Evolutionary conservation across 768 basidiomycete species (phyloP), one percentile per base, ranked within the genome.

Genomic region (Calocera cornea): DNA sequence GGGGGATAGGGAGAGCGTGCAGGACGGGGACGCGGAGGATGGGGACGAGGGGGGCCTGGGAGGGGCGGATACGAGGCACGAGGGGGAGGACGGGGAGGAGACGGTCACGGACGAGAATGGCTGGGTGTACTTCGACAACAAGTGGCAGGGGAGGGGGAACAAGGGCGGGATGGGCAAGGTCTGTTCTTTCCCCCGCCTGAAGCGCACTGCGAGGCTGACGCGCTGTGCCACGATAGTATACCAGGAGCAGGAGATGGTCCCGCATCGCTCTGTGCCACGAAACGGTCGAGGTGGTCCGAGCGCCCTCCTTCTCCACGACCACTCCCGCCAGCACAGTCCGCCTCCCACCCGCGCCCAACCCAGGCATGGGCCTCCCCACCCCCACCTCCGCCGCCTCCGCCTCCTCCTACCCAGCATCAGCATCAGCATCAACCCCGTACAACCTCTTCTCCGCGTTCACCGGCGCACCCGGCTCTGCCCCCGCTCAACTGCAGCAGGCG

Each of bases 71-170:
- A 24, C 2, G 36, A 29, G 36, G 11, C 22, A 19, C 17, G 34
- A 65, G 31, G 64, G 7, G 38, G 65, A 41, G 29, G 60, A 36
- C 24, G 66, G 64, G 54, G 66, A 63, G 64, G 64, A 49, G 64
- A 34, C 54, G 41, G 24, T 69, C 1, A 95, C 93, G 1, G 94
- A 97, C 74, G 74, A 80, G 2, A 92, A 95, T 69, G 94, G 94
- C 2, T 97, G 94, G 94, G 83, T 93, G 5, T 97, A 93, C 72
- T 88, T 87, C 1, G 94, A 95, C 71, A 97, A 97, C 75, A 95
- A 97, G 75, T 97, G 94, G 94, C 93, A 97, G 73, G 82, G 79
- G 22, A 80, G 83, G 50, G 86, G 85, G 66, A 79, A 80, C 66
- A 88, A 87, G 71, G 90, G 91, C 63, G 91, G 92, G 5, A 83